Evolutionary conservation across 1,284 basidiomycete species (phyloP).

Genomic region (Phaffia rhodozyma): DNA sequence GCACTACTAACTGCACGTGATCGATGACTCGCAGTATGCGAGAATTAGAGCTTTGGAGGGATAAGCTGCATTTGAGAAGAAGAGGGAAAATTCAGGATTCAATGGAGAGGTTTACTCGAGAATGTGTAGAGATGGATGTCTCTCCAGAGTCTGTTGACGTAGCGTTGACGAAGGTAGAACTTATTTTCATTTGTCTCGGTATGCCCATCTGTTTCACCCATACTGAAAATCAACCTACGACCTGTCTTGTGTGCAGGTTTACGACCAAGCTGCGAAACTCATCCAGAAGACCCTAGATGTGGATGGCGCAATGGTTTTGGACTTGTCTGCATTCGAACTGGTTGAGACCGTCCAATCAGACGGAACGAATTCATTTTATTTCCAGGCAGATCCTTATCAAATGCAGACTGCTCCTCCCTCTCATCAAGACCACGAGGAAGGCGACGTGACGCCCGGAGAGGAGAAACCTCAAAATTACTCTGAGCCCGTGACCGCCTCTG

Average conservation of each 20-base stretch:
- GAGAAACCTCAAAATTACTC: conserved; percentile 30
- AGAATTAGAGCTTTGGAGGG: conserved; percentile 88
- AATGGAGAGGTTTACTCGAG: conserved; percentile 91
- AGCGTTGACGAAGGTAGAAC: conserved; percentile 17
- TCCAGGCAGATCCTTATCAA: conserved; percentile 34
- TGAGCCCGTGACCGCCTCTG: conserved; percentile 24
- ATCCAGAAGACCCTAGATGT: conserved; percentile 81
- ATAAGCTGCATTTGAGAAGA: conserved; percentile 48
- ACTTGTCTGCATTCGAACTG: conserved; percentile 81
- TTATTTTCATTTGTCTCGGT: neutral
- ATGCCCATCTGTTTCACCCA: neutral
- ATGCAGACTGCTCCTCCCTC: neutral
- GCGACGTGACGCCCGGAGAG: conserved; percentile 22
- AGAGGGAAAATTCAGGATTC: conserved; percentile 16
- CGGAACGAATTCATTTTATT: conserved; percentile 41
- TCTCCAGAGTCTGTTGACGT: conserved; percentile 23
- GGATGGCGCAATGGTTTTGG: conserved; percentile 80
- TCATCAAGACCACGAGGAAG: conserved; percentile 20
- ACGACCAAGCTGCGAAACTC: conserved; percentile 71
- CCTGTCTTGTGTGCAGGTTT: conserved; percentile 67
- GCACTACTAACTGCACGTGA: conserved; percentile 14
- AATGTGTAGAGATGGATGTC: conserved; percentile 81
- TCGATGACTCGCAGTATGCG: conserved; percentile 73
- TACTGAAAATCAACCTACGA: conserved; percentile 16
- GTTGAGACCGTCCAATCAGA: conserved; percentile 59